Evolutionary conservation across 2,329 filamentous ascomycete species (phyloP), one percentile per base, ranked within the genome.

Genomic region (Sclerotinia sclerotiorum): DNA sequence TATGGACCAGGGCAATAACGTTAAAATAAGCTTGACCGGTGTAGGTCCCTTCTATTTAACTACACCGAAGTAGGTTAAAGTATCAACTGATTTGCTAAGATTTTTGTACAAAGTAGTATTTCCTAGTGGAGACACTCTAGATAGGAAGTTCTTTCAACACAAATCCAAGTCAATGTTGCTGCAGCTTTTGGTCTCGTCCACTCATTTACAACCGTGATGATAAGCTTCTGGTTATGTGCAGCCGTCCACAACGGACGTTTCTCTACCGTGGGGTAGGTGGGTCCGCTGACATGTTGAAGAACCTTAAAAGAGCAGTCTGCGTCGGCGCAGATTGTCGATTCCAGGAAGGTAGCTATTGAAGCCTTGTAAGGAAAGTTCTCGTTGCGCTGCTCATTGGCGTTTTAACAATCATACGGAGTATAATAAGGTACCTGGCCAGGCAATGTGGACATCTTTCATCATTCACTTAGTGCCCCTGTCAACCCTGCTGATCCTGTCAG

Each of bases 181-280:
- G 27, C 29, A 35, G 21, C 29, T 49, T 32, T 61, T 49, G 13
- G 21, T 51, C 19, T 42, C 21, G 32, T 35, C 46, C 60, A 51
- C 29, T 51, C 60, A 51, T 51, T 39, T 51, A 8, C 19, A 29
- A 51, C 29, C 58, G 58, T 61, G 58, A 62, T 62, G 49, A 29
- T 29, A 51, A 51, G 32, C 58, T 49, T 49, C 32, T 27, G 44
- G 13, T 35, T 49, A 24, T 61, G 48, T 61, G 57, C 57, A 61
- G 19, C 42, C 57, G 48, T 60, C 17, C 42, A 60, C 42, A 61
- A 24, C 42, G 42, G 35, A 17, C 39, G 32, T 21, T 13, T 32
- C 13, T 32, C 42, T 29, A 66, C 49, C 42, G 64, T 60, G 64
- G 64, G 54, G 64, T 58, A 60, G n/a, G 49, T 32, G 64, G 64